Evolutionary conservation across 2,329 filamentous ascomycete genomes (phyloP).

Genomic region (Curvularia sp.): DNA sequence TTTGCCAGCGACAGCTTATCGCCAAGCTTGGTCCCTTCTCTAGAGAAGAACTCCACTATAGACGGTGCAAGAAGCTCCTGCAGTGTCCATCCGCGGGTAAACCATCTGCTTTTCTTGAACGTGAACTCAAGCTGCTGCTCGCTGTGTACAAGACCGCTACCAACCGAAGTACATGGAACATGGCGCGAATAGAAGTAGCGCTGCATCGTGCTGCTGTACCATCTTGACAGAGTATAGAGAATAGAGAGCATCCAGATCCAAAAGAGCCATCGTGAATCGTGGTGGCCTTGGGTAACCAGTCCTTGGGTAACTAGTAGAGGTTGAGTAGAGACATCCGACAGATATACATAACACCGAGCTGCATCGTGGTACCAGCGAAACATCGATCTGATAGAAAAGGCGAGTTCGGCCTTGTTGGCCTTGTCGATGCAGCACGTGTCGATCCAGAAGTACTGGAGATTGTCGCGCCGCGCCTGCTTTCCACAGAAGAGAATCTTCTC

Average conservation of each 20-base stretch:
- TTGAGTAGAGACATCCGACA: not conserved
- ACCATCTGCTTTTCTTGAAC: not conserved
- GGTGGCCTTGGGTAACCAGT: not conserved
- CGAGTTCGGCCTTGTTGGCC: no score
- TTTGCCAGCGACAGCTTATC: no score
- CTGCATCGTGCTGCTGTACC: not conserved
- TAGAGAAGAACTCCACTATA: no score
- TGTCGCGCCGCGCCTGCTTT: no score
- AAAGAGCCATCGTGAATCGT: not conserved
- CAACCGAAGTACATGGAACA: not conserved
- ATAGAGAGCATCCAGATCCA: constrained; percentile 1
- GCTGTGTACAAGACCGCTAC: constrained; percentile 5
- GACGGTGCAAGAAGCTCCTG: not conserved
- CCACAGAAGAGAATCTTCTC: no score
- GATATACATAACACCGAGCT: no score
- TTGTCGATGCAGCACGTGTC: no score
- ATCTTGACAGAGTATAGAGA: not conserved
- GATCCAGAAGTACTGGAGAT: no score
- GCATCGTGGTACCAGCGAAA: no score
- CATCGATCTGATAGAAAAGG: no score
- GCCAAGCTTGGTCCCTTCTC: no score
- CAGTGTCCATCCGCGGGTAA: no score
- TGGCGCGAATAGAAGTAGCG: constrained; percentile 1
- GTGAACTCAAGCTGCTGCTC: not conserved
- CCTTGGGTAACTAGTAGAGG: not conserved